These are phyloP conservation scores for Stagonosporopsis tanaceti DNA, from an alignment of 2,329 filamentous ascomycete genomes.

Conservation along the genomic window DNA sequence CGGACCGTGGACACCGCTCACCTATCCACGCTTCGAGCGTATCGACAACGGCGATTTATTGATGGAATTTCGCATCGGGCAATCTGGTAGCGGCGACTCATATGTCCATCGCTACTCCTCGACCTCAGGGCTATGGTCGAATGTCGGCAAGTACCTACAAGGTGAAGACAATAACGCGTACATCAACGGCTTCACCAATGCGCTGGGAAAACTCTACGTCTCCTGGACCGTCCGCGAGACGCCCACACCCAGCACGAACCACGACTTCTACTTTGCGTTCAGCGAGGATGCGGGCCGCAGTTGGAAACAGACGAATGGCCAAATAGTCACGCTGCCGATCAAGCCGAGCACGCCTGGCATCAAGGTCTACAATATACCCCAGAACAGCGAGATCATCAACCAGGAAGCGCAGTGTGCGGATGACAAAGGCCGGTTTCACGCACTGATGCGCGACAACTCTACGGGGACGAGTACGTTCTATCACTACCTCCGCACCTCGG, in stretches of 20 bases:
- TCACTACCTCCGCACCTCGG: conserved; percentile 41
- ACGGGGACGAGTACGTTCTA: conserved; percentile 41
- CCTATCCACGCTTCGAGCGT: conserved; percentile 60
- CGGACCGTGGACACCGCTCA: conserved; percentile 51
- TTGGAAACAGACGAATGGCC: conserved; percentile 54
- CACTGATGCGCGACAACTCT: conserved; percentile 57
- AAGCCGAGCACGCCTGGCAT: conserved; percentile 53
- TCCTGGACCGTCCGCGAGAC: conserved; percentile 63
- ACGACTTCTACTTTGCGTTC: conserved; percentile 60
- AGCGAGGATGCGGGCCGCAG: conserved; percentile 55
- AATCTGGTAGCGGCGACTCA: conserved; percentile 60
- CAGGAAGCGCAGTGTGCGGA: conserved; percentile 61
- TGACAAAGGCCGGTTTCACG: conserved; percentile 56
- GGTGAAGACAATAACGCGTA: conserved; percentile 61
- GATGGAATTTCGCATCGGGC: conserved; percentile 61
- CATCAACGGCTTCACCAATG: conserved; percentile 58
- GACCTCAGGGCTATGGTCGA: conserved; percentile 47
- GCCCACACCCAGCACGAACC: conserved; percentile 58
- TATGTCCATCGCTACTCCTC: conserved; percentile 58
- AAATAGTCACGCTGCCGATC: conserved; percentile 53
- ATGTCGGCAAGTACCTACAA: conserved; percentile 54
- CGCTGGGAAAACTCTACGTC: conserved; percentile 50
- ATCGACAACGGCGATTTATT: conserved; percentile 52
- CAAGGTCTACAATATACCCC: conserved; percentile 56
- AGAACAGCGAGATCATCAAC: conserved; percentile 58